Evolutionary conservation across 805 yeast genomes (phyloP).

Genomic region (Monosporozyma servazzii): DNA sequence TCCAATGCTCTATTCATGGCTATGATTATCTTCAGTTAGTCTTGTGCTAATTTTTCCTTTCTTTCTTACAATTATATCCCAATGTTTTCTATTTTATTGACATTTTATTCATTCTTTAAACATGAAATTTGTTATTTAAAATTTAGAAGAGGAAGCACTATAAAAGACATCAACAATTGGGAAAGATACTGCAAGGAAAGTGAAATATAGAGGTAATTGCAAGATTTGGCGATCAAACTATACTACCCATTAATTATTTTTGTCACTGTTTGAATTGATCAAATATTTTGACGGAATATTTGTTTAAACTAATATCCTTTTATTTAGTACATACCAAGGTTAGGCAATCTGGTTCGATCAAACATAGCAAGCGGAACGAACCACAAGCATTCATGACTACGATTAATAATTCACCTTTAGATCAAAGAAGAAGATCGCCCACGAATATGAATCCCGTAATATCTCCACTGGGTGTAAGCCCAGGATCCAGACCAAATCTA

Average conservation of each 20-base stretch:
- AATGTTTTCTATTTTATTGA: neutral
- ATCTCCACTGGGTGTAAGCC: neutral
- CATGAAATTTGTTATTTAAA: neutral
- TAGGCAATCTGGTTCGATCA: neutral
- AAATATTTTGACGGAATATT: too few relatives aligned
- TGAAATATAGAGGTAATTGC: neutral
- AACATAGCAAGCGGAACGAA: neutral
- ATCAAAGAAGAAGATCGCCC: neutral
- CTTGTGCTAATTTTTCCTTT: neutral
- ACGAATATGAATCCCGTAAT: neutral
- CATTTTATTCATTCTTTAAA: neutral
- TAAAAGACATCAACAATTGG: neutral
- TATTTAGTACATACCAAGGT: too few relatives aligned
- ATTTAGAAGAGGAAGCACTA: neutral
- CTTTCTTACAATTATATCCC: neutral
- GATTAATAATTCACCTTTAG: neutral
- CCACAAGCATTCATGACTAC: neutral
- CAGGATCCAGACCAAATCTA: neutral
- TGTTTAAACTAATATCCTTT: too few relatives aligned
- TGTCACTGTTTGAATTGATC: too few relatives aligned
- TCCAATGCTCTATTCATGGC: conserved; percentile 20
- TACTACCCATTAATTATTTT: neutral
- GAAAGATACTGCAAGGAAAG: neutral
- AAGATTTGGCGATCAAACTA: neutral
- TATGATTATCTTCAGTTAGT: neutral